These are phyloP conservation scores for Spergularia marina DNA, from an alignment of 148 eudicot genomes.

Conservation along the genomic window DNA sequence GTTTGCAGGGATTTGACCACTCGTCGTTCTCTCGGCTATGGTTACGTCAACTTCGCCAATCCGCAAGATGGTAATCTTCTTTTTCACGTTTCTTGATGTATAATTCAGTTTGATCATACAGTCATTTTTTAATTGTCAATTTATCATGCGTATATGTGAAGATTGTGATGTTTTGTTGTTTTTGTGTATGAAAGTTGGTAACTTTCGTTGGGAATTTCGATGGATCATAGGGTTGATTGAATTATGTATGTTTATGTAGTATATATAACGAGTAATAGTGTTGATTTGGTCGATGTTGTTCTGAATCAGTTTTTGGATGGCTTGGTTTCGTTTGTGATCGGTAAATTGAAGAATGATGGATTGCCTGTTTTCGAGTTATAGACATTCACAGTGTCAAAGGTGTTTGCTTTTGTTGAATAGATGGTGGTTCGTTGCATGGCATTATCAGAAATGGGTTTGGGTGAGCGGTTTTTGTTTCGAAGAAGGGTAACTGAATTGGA, in stretches of 20 bases:
- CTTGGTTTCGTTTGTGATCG: neutral
- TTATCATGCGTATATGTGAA: no score
- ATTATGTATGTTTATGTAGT: no score
- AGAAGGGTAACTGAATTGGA: no score
- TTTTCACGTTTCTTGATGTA: neutral
- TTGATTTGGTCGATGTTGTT: neutral
- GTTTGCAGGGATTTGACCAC: conserved; percentile 64
- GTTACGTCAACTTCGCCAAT: conserved; percentile 59
- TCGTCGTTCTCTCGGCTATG: conserved; percentile 64
- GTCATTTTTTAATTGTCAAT: no score
- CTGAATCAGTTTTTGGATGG: neutral
- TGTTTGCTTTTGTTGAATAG: neutral
- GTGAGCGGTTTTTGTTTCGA: no score
- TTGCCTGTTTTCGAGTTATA: neutral
- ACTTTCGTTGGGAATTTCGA: no score
- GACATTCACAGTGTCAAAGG: neutral
- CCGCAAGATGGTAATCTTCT: conserved; percentile 50
- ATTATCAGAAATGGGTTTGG: no score
- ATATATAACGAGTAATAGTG: no score
- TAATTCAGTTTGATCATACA: no score
- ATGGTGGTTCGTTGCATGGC: neutral
- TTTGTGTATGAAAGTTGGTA: no score
- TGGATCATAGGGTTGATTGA: no score
- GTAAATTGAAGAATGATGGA: neutral
- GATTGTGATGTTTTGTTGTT: no score